Evolutionary conservation across 257 asterid species (phyloP), one percentile per base, ranked within the genome.

Genomic region (Echium plantagineum): DNA sequence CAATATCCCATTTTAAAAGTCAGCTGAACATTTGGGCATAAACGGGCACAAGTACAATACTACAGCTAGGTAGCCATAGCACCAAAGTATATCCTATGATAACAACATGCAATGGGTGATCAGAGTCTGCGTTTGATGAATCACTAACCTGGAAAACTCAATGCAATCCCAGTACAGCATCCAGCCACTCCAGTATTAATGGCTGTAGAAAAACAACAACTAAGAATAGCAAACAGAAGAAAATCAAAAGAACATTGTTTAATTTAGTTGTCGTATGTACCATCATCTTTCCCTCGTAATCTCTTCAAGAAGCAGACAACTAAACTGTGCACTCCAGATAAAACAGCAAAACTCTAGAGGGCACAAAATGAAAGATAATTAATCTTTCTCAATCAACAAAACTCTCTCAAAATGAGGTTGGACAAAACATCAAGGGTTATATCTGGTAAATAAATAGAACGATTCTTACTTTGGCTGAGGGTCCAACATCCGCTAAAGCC

Each of bases 141-240:
- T 4, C 49, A 42, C 49, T 3, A 42, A 86, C 97, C 97, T 68
- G 97, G 97, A 68, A 84, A 77, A 75, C 94, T 89, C 53, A 89
- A 78, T 26, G 94, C 97, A 71, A 89, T 91, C 66, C 97, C 97
- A 19, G 97, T 89, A 76, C 97, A 89, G 70, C 97, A 89, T 52
- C 95, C 97, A 60, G 97, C 97, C 62, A 89, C 95, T 32, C 97
- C 95, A 19, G 95, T 89, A 64, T 89, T 89, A 49, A 89, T 76
- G 56, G 83, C 97, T 89, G 83, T 17, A 75, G 61, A 59, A 57
- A 65, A 63, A 57, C 30, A 32, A 62, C n/a, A 64, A 30, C 65
- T 18, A 62, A 1, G 22, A 47, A 70, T 15, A 35, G 5, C 24
- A 47, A 66, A 64, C 60, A 20, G 55, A 16, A 52, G 63, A 38